Evolutionary conservation across 805 yeast genomes (phyloP).

Genomic region (Cyberlindnera mycetangii): DNA sequence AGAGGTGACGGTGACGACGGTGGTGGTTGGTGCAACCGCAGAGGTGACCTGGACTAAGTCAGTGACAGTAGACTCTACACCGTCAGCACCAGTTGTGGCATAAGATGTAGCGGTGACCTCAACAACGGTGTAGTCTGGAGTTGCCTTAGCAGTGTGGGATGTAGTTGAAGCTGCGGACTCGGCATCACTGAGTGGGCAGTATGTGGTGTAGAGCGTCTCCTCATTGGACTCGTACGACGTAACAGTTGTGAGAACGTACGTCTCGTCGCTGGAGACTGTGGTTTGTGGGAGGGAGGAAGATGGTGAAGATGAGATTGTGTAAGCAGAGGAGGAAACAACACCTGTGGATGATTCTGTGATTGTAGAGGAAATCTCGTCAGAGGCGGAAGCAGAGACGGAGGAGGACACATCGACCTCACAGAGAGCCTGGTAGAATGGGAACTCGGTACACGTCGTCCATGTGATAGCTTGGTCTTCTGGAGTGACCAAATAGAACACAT

Average conservation of each 20-base stretch:
- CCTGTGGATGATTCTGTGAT: constrained; percentile 10
- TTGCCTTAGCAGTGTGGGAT: constrained; percentile 2
- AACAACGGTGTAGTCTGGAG: constrained; percentile 8
- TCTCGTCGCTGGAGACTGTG: constrained; percentile 13
- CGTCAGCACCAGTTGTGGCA: constrained; percentile 9
- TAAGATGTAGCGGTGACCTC: constrained; percentile 1
- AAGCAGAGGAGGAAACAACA: constrained; percentile 4
- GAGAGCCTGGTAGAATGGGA: constrained; percentile 22
- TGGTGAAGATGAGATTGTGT: constrained; percentile 7
- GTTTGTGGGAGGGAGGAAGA: constrained; percentile 7
- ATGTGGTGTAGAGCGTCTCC: constrained; percentile 18
- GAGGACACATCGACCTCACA: constrained; percentile 20
- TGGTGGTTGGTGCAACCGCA: constrained; percentile 14
- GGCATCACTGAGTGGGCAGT: constrained; percentile 17
- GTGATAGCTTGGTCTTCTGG: constrained; percentile 11
- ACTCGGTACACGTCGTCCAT: constrained; percentile 27
- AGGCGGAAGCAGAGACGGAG: background rate
- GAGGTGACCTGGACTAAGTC: constrained; percentile 4
- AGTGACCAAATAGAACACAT: constrained; percentile 23
- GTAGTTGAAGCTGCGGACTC: constrained; percentile 1
- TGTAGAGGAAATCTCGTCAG: constrained; percentile 1
- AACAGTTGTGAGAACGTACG: constrained; percentile 17
- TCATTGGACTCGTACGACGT: constrained; percentile 15
- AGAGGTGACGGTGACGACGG: constrained; percentile 20
- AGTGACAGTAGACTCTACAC: constrained; percentile 6